Conservation (phyloP, 208 protist species). For the Trypanosoma cruzi region DNA sequence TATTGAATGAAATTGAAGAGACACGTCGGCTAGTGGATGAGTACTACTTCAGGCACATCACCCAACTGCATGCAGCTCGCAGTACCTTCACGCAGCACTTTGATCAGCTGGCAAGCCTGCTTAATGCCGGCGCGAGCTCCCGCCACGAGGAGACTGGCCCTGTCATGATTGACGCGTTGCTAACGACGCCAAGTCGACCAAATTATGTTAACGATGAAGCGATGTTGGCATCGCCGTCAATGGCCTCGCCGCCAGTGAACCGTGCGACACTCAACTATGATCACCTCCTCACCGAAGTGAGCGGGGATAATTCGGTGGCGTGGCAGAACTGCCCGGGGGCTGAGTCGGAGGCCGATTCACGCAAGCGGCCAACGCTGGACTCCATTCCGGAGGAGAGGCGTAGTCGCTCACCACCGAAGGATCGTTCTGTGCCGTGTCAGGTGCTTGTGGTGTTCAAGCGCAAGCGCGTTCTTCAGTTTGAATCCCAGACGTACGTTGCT, state of each 20-base stretch:
- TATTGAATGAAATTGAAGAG: constrained; percentile 70
- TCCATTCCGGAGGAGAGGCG: constrained; percentile 34
- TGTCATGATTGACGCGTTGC: constrained; percentile 24
- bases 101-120: constrained; percentile 16
- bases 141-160: constrained; percentile 52
- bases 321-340: constrained; percentile 23
- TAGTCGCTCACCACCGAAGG: constrained; percentile 46
- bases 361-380: constrained; percentile 56
- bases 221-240: constrained; percentile 43
- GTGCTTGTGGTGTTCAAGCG: constrained; percentile 92
- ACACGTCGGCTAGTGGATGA: constrained; percentile 46
- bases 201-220: constrained; percentile 35
- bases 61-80: constrained; percentile 16
- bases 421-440: constrained; percentile 76
- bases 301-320: neutral
- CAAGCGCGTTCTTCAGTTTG: constrained; percentile 83
- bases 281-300: constrained; percentile 48
- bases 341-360: constrained; percentile 41
- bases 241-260: constrained; percentile 41
- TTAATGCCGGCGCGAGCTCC: constrained; percentile 7
- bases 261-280: constrained; percentile 57
- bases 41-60: constrained; percentile 14
- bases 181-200: constrained; percentile 53
- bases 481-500: constrained; percentile 70
- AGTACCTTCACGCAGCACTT: constrained; percentile 16